These are phyloP conservation scores for Pelargonium nanum DNA, from an alignment of 345 rosid genomes.

Conservation along the genomic window DNA sequence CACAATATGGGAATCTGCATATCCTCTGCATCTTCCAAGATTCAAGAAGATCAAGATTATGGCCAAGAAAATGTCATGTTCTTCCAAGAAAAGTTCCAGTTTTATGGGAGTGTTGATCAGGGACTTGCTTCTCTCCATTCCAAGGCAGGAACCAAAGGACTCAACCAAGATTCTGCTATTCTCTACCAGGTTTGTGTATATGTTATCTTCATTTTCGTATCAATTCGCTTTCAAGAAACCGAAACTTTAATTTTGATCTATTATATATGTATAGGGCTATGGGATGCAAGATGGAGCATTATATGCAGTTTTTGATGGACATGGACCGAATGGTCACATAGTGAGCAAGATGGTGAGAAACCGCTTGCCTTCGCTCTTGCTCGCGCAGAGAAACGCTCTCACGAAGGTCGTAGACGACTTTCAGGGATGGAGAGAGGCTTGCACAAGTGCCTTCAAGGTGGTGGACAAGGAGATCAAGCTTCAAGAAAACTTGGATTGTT, in stretches of 20 bases:
- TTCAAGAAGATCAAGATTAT: slow-evolving; percentile 15
- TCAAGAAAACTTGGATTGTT: slow-evolving; percentile 45
- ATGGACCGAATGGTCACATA: slow-evolving; percentile 64
- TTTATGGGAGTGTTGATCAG: slow-evolving; percentile 9
- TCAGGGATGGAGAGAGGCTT: slow-evolving; percentile 37
- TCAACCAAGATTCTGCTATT: slow-evolving; percentile 74
- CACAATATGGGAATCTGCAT: slow-evolving; percentile 43
- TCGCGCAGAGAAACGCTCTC: slow-evolving; percentile 37
- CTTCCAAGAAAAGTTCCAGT: slow-evolving; percentile 6
- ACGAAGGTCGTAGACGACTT: slow-evolving; percentile 10
- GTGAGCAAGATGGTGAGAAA: slow-evolving; percentile 64
- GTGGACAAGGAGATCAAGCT: slow-evolving; percentile 68
- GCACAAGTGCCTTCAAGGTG: slow-evolving; percentile 35
- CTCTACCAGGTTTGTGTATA: slow-evolving; percentile 37
- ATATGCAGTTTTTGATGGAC: slow-evolving; percentile 83
- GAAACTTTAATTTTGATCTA: background rate
- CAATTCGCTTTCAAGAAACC: background rate
- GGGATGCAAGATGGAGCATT: slow-evolving; percentile 47
- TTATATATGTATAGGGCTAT: slow-evolving; percentile 33
- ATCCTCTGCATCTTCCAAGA: slow-evolving; percentile 38
- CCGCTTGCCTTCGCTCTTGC: slow-evolving; percentile 43
- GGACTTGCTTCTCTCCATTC: slow-evolving; percentile 45
- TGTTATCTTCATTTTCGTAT: background rate
- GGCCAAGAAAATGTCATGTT: slow-evolving; percentile 16
- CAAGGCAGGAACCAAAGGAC: slow-evolving; percentile 59